A percentile compares a stretch with the other conserved stretches of the same genome.
phyloP scores from a whole-genome alignment of 2,329 filamentous ascomycete species.

The Trichoderma oligosporum region DNA sequence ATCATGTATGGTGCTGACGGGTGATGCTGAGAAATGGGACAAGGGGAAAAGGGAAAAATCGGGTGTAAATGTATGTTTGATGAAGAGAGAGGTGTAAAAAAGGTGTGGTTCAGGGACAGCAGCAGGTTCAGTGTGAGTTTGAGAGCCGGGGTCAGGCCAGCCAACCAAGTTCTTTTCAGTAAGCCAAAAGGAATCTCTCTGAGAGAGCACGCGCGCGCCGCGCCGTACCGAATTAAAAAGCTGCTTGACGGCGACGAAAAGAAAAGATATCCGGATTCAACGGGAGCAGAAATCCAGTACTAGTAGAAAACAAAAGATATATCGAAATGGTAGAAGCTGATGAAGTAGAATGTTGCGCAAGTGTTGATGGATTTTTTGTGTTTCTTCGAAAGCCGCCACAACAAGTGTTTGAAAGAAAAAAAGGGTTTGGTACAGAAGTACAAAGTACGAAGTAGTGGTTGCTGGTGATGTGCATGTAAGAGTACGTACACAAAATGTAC shows the following conservation, averaged over 20 bases:
- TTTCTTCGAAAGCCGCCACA: slow-evolving; percentile 13
- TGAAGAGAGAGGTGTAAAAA: slow-evolving; percentile 10
- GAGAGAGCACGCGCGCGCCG: slow-evolving; percentile 19
- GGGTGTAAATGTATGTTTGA: neutral
- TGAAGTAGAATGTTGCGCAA: neutral
- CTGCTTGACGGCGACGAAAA: slow-evolving; percentile 1
- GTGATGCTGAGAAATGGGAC: neutral
- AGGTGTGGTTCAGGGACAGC: too few relatives aligned
- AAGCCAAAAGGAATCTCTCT: slow-evolving; percentile 16
- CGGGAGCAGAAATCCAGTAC: neutral
- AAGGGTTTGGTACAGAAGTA: too few relatives aligned
- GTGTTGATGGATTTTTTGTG: slow-evolving; percentile 18
- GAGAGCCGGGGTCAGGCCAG: slow-evolving; percentile 19
- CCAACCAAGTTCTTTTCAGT: slow-evolving; percentile 17
- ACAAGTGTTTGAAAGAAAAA: slow-evolving; percentile 20
- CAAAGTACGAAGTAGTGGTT: too few relatives aligned
- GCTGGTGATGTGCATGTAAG: slow-evolving; percentile 17
- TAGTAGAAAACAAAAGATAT: neutral
- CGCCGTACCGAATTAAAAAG: slow-evolving; percentile 2
- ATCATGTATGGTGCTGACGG: slow-evolving; percentile 30
- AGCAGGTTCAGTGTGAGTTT: slow-evolving; percentile 2
- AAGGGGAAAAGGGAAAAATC: neutral
- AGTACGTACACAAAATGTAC: slow-evolving; percentile 6
- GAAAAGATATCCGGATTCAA: neutral
- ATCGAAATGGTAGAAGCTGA: neutral